phyloP scores from a whole-genome alignment of 2,329 filamentous ascomycete genomes.

The Pezicula neosporulosa region DNA sequence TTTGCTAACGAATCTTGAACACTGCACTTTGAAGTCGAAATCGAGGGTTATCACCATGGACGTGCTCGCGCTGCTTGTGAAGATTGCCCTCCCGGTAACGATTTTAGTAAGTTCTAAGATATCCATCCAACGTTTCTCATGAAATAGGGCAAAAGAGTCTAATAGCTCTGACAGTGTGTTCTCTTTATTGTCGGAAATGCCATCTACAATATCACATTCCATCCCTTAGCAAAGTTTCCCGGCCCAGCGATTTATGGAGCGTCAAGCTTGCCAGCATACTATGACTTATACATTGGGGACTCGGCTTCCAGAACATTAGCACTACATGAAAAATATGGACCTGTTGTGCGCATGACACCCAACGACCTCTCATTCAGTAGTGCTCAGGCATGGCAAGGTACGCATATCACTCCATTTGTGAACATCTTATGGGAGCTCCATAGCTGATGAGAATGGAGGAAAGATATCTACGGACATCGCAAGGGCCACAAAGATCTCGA shows the following conservation, averaged over 20 bases:
- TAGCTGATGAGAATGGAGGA: not conserved
- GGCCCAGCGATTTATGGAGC: conserved; percentile 23
- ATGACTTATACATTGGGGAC: not conserved
- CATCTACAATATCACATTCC: conserved; percentile 16
- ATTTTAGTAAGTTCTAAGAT: not conserved
- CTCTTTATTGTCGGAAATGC: not conserved
- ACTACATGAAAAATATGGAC: conserved; percentile 11
- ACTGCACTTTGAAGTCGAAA: not conserved
- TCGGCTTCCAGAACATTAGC: not conserved
- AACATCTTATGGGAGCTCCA: not conserved
- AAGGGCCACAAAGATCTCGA: conserved; percentile 17
- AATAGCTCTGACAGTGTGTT: not conserved
- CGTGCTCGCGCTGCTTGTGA: not conserved
- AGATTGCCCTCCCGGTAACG: not conserved
- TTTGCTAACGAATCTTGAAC: not conserved
- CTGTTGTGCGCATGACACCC: conserved; percentile 15
- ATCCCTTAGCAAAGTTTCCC: conserved; percentile 29
- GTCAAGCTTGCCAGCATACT: conserved; percentile 4
- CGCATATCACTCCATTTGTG: not conserved
- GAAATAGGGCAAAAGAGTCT: not conserved
- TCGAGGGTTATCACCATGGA: not conserved
- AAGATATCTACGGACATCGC: conserved; percentile 18
- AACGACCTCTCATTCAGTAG: conserved; percentile 27
- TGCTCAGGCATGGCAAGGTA: conserved; percentile 23
- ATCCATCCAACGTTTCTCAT: not conserved